phyloP scores from a whole-genome alignment of 2,329 filamentous ascomycete genomes.

The Penicillium corylophilum region DNA sequence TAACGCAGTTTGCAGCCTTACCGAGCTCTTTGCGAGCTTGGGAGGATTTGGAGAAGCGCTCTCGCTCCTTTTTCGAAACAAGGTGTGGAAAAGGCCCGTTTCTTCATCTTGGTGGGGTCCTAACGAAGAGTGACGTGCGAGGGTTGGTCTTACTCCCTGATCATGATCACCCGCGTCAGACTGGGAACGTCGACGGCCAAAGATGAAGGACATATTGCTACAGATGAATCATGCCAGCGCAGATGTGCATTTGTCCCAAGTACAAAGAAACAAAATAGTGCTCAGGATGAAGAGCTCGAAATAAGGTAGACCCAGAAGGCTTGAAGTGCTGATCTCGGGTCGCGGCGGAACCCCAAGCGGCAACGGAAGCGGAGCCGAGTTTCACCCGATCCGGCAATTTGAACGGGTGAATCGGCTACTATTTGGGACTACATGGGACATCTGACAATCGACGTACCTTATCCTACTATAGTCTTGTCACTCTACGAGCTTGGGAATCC shows the following conservation, averaged over 20 bases:
- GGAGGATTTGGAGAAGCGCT: slow-evolving; percentile 1
- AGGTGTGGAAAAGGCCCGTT: slow-evolving; percentile 18
- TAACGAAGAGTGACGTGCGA: slow-evolving; percentile 12
- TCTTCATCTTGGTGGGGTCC: slow-evolving; percentile 2
- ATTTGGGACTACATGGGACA: neutral
- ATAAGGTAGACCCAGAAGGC: neutral
- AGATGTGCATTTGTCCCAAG: neutral
- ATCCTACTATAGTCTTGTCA: too few species aligned
- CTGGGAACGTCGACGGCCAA: slow-evolving; percentile 29
- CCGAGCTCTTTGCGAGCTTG: neutral
- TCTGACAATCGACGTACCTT: neutral
- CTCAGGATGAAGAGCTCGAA: neutral
- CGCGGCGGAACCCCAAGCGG: slow-evolving; percentile 9
- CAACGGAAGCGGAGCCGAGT: slow-evolving; percentile 12
- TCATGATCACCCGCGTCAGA: slow-evolving; percentile 17
- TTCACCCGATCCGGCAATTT: neutral
- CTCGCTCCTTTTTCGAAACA: slow-evolving; percentile 26
- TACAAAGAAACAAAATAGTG: neutral
- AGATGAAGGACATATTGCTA: slow-evolving; percentile 24
- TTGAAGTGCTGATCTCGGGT: slow-evolving; percentile 15
- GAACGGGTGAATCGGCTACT: neutral
- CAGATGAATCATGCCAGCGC: neutral
- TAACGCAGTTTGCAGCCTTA: slow-evolving; percentile 1
- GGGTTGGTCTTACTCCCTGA: slow-evolving; percentile 1
- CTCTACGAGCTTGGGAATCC: too few species aligned